These are phyloP conservation scores for Clavariopsis aquatica DNA, from an alignment of 495 filamentous ascomycete genomes.

Conservation along the genomic window DNA sequence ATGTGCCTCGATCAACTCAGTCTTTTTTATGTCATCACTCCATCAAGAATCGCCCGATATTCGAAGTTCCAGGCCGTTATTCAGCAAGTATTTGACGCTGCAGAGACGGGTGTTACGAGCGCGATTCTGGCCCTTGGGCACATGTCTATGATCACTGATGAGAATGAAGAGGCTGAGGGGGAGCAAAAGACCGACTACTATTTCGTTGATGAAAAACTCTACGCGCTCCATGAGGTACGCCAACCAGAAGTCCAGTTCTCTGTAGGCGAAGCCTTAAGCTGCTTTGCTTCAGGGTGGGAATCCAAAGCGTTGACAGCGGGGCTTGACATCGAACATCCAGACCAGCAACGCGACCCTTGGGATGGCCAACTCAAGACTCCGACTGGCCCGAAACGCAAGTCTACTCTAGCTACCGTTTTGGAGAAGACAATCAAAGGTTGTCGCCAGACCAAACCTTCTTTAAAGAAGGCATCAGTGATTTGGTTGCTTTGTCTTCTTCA, in stretches of 20 bases:
- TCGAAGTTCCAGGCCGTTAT: slow-evolving; percentile 51
- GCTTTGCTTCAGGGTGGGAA: slow-evolving; percentile 76
- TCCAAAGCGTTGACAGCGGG: slow-evolving; percentile 61
- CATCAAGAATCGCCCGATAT: slow-evolving; percentile 45
- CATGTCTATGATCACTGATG: slow-evolving; percentile 58
- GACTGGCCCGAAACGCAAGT: slow-evolving; percentile 43
- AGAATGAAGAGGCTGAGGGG: slow-evolving; percentile 41
- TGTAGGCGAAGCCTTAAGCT: slow-evolving; percentile 80
- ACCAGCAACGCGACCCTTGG: slow-evolving; percentile 30
- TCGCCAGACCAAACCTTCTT: slow-evolving; percentile 76
- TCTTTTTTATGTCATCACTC: slow-evolving; percentile 61
- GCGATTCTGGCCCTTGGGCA: slow-evolving; percentile 76
- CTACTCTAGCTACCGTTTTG: slow-evolving; percentile 56
- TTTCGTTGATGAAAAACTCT: slow-evolving; percentile 62
- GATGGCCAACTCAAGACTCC: slow-evolving; percentile 27
- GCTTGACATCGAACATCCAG: slow-evolving; percentile 60
- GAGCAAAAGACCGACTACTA: slow-evolving; percentile 40
- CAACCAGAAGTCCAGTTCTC: slow-evolving; percentile 85
- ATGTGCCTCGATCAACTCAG: slow-evolving; percentile 73
- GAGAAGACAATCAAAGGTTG: slow-evolving; percentile 73
- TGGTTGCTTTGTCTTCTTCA: slow-evolving; percentile 94
- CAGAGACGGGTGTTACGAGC: slow-evolving; percentile 78
- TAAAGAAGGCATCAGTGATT: slow-evolving; percentile 85
- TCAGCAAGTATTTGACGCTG: slow-evolving; percentile 61
- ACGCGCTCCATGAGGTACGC: slow-evolving; percentile 75